Conservation (phyloP, 257 asterid species). For the Fraxinus anomala region DNA sequence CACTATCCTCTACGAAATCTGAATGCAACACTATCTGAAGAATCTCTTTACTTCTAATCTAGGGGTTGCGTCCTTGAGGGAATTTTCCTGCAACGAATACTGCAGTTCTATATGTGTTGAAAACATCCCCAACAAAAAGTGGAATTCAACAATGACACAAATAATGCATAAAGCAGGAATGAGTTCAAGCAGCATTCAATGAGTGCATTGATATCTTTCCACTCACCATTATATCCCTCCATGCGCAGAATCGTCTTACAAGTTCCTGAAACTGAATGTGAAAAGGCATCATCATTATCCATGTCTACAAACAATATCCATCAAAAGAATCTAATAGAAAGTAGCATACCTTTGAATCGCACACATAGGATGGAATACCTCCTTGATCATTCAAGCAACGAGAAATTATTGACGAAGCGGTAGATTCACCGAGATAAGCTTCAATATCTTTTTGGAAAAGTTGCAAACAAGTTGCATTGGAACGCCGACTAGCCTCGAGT, state of each 20-base stretch:
- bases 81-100: neutral
- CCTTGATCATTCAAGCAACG: constrained; percentile 73
- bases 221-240: constrained; percentile 99
- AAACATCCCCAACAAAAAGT: neutral
- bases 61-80: neutral
- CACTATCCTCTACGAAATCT: neutral
- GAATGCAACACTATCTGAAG: neutral
- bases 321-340: constrained; percentile 22
- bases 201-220: constrained; percentile 12
- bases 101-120: neutral
- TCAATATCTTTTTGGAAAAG: constrained; percentile 79
- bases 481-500: constrained; percentile 92
- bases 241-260: constrained; percentile 75
- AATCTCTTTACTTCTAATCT: neutral
- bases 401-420: constrained; percentile 77
- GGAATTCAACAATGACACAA: neutral
- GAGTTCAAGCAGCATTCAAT: neutral
- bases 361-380: constrained; percentile 39
- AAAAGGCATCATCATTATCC: constrained; percentile 33
- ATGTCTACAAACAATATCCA: constrained; percentile 8
- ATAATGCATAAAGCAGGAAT: neutral
- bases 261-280: constrained; percentile 74
- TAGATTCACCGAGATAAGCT: constrained; percentile 82
- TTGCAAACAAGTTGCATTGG: constrained; percentile 77
- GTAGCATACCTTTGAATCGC: constrained; percentile 54